These are phyloP conservation scores for Xenoacremonium recifei DNA, from an alignment of 2,329 filamentous ascomycete species.

Conservation along the genomic window DNA sequence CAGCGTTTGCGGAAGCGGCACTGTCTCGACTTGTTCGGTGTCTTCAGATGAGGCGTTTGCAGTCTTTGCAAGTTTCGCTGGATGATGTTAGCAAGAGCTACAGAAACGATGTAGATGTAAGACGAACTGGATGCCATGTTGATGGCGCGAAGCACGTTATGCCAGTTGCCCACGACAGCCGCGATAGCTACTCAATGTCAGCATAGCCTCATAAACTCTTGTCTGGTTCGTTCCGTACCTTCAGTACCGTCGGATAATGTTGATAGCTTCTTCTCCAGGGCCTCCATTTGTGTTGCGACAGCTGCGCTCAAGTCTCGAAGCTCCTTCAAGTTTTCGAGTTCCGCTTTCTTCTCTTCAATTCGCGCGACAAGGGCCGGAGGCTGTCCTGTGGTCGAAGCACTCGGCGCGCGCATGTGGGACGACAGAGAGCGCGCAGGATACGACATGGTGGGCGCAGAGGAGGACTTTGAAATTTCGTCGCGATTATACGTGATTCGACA, in stretches of 20 bases:
- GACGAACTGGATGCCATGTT: constrained; percentile 79
- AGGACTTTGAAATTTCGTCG: too few species aligned
- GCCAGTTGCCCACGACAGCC: constrained; percentile 83
- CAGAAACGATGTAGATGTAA: not conserved
- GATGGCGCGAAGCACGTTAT: constrained; percentile 80
- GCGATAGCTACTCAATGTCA: constrained; percentile 64
- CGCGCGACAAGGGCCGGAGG: constrained; percentile 70
- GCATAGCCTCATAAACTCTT: constrained; percentile 1
- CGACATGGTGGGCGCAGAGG: constrained; percentile 50
- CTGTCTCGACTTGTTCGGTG: constrained; percentile 39
- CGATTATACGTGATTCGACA: too few species aligned
- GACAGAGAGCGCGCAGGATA: constrained; percentile 57
- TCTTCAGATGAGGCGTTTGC: constrained; percentile 36
- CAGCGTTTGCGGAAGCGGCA: constrained; percentile 73
- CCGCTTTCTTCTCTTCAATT: constrained; percentile 82
- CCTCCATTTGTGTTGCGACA: constrained; percentile 79
- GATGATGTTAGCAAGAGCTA: constrained; percentile 1
- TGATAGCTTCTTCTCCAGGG: constrained; percentile 71
- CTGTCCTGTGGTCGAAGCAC: constrained; percentile 55
- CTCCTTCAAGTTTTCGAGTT: constrained; percentile 76
- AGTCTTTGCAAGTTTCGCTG: constrained; percentile 70
- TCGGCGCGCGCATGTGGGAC: constrained; percentile 65
- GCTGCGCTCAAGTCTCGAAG: constrained; percentile 76
- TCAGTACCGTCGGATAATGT: constrained; percentile 82
- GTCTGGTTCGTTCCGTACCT: too few species aligned